Evolutionary conservation across 2,329 filamentous ascomycete species (phyloP), one percentile per base, ranked within the genome.

Genomic region (Neurospora sp.): DNA sequence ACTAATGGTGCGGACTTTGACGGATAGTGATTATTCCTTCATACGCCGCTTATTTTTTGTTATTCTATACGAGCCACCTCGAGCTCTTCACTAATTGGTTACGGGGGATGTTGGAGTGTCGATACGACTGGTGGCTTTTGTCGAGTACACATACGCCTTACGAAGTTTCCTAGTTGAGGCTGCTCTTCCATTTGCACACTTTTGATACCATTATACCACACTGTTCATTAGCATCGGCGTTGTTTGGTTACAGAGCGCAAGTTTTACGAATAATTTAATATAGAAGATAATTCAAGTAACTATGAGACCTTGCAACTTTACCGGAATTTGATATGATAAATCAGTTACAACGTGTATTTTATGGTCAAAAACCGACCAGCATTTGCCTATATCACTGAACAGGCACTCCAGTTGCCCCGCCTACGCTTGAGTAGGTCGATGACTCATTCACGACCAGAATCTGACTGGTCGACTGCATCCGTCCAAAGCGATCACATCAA

Each of bases 71-170:
- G 46, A 43, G 12, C 28, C 3, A 52, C 5, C 23, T 57, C 41
- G 66, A 57, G 23, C 28, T 62, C 8, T 65, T 69, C 67, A 39
- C 39, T 37, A 40, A 68, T 70, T 43, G 40, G 67, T 70, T 41
- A 37, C 67, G 37, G 52, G 46, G 11, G 23, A 62, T 28, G 52
- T 17, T 33, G 52, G 52, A 62, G 28, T 62, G 15, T 28, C 62
- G 23, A 57, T 52, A 70, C 68, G 70, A 70, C 68, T 74, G 67
- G 69, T 69, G 69, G 68, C 36, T 66, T n/a, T 46, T 23, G 19
- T 69, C 23, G 3, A 19, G 8, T 43, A 10, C 3, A 17, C 40
- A n/a, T 19, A 41, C 40, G 40, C 40, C 40, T 17, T 17, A 41
- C 41, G n/a, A 10, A 3, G 19, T 57, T 28, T 33, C 6, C 33